A percentile compares a stretch with the other conserved stretches of the same genome.
These are phyloP conservation scores for Dactylorhiza incarnata DNA, from an alignment of 106 monocot species.

Conservation along the genomic window DNA sequence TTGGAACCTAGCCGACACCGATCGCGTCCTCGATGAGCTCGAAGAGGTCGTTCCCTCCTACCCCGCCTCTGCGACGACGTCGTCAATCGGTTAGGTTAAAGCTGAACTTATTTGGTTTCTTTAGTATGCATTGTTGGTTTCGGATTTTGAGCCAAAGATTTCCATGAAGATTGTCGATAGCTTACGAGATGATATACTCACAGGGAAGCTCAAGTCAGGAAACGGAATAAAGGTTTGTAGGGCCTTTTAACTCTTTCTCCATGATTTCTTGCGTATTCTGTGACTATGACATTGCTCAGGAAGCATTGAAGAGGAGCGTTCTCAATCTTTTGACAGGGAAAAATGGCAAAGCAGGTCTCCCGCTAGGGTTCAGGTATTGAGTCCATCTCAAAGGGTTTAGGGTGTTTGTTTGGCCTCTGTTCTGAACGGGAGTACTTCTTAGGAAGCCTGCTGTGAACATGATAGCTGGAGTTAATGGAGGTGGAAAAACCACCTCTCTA, in stretches of 20 bases:
- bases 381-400: not conserved
- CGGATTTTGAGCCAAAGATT: constrained; percentile 90
- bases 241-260: not conserved
- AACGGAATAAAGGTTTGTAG: constrained; percentile 65
- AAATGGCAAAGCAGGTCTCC: constrained; percentile 70
- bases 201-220: constrained; percentile 88
- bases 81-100: not conserved
- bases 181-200: constrained; percentile 56
- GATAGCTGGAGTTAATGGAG: constrained; percentile 97
- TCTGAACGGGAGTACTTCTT: constrained; percentile 15
- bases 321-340: constrained; percentile 63
- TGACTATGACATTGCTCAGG: constrained; percentile 19
- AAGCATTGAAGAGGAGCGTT: constrained; percentile 70
- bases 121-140: constrained; percentile 65
- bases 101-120: not conserved
- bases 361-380: constrained; percentile 69
- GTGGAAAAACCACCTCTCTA: constrained; percentile 93
- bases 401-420: not conserved
- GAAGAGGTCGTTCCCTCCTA: constrained; percentile 49
- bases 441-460: constrained; percentile 96
- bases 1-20: constrained; percentile 92
- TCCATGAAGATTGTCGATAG: constrained; percentile 85
- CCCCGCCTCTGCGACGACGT: not conserved
- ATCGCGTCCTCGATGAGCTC: constrained; percentile 86
- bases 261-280: not conserved